Evolutionary conservation across 306 rosid genomes (phyloP), one percentile per base, ranked within the genome.

Genomic region (Canavalia ensiformis): DNA sequence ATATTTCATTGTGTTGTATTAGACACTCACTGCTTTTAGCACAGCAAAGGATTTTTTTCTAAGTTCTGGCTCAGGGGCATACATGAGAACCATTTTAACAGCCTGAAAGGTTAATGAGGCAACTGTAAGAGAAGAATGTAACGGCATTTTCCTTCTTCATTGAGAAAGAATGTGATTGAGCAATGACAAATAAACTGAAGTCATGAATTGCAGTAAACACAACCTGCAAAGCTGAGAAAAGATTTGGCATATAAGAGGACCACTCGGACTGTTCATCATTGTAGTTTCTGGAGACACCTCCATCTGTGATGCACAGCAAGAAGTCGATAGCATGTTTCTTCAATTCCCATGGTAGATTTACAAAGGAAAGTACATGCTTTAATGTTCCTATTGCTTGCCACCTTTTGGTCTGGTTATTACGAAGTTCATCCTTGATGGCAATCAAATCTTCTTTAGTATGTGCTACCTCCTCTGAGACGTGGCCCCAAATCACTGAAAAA

Each of bases 331-430:
- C 78, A 52, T 89, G 85, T 84, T 85, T 89, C 91, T 92, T 93
- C 45, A 93, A 67, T 57, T 92, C 91, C 96, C 97, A 91, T 25
- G 97, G 93, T 28, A 95, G 83, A 85, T 75, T 81, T 51, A 77
- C 77, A 81, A 85, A 88, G 85, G 89, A 78, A 74, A 89, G 91
- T 46, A 85, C 86, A 79, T 87, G 90, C 87, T 91, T 92, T 51
- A 90, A 67, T 87, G 83, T 85, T 90, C 97, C 94, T 76, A 95
- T 72, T 74, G 99, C 98, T 79, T 88, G 87, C 97, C 97, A 93
- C 88, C 99, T 92, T 87, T 86, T 85, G 45, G 81, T 86, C 68
- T 52, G 94, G 84, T 88, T 82, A 75, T 79, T 79, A 59, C 75
- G 62, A 74, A 93, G 97, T 76, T 90, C 90, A 73, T 86, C 85